phyloP scores from a whole-genome alignment of 2,329 filamentous ascomycete genomes.

The Gaeumannomyces tritici region DNA sequence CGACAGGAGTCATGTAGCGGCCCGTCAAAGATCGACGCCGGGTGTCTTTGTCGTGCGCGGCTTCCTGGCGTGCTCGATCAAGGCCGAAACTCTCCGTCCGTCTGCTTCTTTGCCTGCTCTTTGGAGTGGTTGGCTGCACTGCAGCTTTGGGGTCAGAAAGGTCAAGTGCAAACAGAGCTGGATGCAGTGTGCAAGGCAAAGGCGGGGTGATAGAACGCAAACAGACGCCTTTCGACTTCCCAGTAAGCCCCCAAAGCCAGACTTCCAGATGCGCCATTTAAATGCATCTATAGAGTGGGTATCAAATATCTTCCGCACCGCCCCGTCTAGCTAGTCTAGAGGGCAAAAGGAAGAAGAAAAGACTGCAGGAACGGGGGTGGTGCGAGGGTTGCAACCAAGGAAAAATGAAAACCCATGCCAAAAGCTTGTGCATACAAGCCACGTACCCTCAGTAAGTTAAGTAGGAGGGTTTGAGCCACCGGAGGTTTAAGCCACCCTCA shows the following conservation, averaged over 20 bases:
- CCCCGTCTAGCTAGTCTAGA: neutral
- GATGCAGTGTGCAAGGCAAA: neutral
- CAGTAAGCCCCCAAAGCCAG: neutral
- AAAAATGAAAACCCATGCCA: neutral
- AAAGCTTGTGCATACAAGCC: neutral
- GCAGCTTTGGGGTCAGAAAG: too few species aligned
- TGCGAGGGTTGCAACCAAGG: neutral
- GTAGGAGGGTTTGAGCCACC: too few species aligned
- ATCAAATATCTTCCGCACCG: conserved; percentile 1
- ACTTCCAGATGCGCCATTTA: neutral
- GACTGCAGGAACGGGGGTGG: neutral
- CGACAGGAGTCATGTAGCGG: too few species aligned
- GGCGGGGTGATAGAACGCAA: neutral
- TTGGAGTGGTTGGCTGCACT: neutral
- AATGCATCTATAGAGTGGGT: conserved; percentile 4
- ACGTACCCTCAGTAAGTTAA: neutral
- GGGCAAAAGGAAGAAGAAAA: too few species aligned
- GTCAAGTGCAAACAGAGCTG: too few species aligned
- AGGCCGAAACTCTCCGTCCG: neutral
- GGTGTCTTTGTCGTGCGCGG: too few species aligned
- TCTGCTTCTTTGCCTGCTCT: neutral
- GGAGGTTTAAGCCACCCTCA: too few species aligned
- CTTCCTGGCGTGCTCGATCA: too few species aligned
- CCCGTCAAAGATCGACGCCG: too few species aligned
- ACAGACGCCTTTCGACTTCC: too few species aligned